A percentile compares a stretch with the other conserved stretches of the same genome.
phyloP scores from a whole-genome alignment of 108 stramenopile species.

The Skeletonema menzelii region DNA sequence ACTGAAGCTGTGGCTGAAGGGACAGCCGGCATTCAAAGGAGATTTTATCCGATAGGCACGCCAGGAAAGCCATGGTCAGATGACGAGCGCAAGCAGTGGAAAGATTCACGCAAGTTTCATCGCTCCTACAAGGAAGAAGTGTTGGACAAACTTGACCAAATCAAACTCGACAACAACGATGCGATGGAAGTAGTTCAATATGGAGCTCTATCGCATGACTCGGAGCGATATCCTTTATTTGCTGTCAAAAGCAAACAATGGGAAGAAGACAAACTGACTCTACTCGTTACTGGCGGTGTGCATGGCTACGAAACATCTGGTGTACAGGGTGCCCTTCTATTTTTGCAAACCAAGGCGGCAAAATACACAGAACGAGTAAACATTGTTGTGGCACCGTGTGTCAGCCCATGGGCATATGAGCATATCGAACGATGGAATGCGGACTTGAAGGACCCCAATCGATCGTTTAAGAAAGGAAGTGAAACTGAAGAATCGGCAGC shows the following conservation, averaged over 20 bases:
- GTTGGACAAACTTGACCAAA: slow-evolving; percentile 25
- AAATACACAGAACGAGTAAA: slow-evolving; percentile 52
- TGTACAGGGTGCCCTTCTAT: slow-evolving; percentile 66
- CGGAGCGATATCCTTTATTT: slow-evolving; percentile 39
- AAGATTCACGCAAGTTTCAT: slow-evolving; percentile 21
- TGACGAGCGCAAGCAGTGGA: slow-evolving; percentile 57
- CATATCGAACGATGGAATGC: slow-evolving; percentile 68
- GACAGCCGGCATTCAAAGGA: background rate
- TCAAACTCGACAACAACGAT: slow-evolving; percentile 2
- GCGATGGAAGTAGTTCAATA: slow-evolving; percentile 46
- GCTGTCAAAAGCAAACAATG: slow-evolving; percentile 42
- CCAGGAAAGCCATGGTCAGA: slow-evolving; percentile 61
- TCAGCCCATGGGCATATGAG: slow-evolving; percentile 76
- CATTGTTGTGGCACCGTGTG: slow-evolving; percentile 58
- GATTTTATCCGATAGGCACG: slow-evolving; percentile 64
- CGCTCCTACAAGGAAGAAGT: slow-evolving; percentile 63
- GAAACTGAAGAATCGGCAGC: slow-evolving; percentile 58
- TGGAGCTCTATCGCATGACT: slow-evolving; percentile 37
- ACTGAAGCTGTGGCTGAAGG: background rate
- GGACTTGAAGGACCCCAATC: slow-evolving; percentile 51
- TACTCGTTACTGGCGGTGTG: slow-evolving; percentile 74
- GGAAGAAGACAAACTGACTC: slow-evolving; percentile 25
- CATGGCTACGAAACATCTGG: slow-evolving; percentile 85
- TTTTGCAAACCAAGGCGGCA: slow-evolving; percentile 35
- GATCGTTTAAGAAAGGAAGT: slow-evolving; percentile 41